Evolutionary conservation across 345 rosid genomes (phyloP).

Genomic region (Geranium brycei): DNA sequence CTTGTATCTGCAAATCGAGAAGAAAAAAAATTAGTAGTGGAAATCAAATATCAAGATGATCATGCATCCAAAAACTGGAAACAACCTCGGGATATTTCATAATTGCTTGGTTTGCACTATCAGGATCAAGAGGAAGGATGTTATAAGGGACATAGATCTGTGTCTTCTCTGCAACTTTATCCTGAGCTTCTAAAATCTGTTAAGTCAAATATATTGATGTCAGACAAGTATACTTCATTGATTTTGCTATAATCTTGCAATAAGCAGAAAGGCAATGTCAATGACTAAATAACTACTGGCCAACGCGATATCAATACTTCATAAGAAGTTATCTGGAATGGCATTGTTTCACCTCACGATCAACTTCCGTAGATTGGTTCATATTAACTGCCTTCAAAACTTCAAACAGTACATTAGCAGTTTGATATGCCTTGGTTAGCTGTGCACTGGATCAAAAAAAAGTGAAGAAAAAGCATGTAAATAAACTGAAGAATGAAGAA

Average conservation of each 20-base stretch:
- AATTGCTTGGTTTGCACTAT: constrained; percentile 93
- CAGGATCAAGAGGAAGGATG: constrained; percentile 97
- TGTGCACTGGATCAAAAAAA: constrained; percentile 52
- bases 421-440: constrained; percentile 98
- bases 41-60: not conserved
- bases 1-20: constrained; percentile 53
- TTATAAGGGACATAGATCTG: constrained; percentile 83
- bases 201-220: constrained; percentile 5
- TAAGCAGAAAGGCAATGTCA: not conserved
- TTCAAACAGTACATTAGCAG: constrained; percentile 99
- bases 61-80: constrained; percentile 1
- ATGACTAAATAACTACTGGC: not conserved
- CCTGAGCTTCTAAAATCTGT: constrained; percentile 94
- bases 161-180: constrained; percentile 88
- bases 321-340: not conserved
- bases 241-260: too few relatives aligned
- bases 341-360: constrained; percentile 57
- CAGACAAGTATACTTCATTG: not conserved
- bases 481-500: not conserved
- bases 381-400: constrained; percentile 90
- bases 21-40: too few relatives aligned
- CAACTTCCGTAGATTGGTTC: constrained; percentile 93
- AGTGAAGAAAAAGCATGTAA: not conserved
- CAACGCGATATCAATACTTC: too few relatives aligned
- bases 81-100: constrained; percentile 93